Evolutionary conservation across 805 yeast genomes (phyloP), one percentile per base, ranked within the genome.

Genomic region (Spathaspora hagerdaliae): DNA sequence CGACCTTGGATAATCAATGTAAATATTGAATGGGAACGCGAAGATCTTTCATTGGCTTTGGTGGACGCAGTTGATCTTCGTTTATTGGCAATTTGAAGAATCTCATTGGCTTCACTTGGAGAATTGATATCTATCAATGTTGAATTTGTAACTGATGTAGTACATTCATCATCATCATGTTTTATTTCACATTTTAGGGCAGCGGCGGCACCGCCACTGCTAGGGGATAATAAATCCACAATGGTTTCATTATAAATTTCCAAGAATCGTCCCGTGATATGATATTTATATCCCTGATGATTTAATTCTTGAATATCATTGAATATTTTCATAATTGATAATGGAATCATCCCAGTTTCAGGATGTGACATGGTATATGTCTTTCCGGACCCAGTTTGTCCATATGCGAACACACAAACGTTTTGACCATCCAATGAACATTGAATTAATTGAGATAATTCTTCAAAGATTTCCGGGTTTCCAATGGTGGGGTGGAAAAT

Each of bases 361-460:
- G 77, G 67, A 46, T 69, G 67, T 1, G 90, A 77, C 98, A 92
- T 94, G 0, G 99, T 94, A 61, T 67, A 83, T 0, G 98, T 92
- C 60, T 92, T 92, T 3, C 99, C 99, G 0, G 97, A 69, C 78
- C 88, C 96, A 0, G 99, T 94, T 64, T 92, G 99, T 1, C 99
- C 99, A 61, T 94, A 92, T 5, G 97, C 97, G 64, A 90, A 90
- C 1, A 94, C 87, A 63, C 97, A 90, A 2, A 90, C 96, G 54
- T 89, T 89, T 57, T 74, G 82, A 0, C 99, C 99, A 64, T 92
- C 96, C 11, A 91, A 62, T 0, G 95, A 65, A 1, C 74, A 68
- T 61, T 89, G 96, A 1, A 92, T 82, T 19, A 92, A 65, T 61
- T 90, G 96, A 2, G 94, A 83, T 1, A 92, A 78, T 57, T 92